A percentile compares a stretch with the other conserved stretches of the same genome.
phyloP scores from a whole-genome alignment of 75 land plant genomes.

The Pinus tabuliformis region DNA sequence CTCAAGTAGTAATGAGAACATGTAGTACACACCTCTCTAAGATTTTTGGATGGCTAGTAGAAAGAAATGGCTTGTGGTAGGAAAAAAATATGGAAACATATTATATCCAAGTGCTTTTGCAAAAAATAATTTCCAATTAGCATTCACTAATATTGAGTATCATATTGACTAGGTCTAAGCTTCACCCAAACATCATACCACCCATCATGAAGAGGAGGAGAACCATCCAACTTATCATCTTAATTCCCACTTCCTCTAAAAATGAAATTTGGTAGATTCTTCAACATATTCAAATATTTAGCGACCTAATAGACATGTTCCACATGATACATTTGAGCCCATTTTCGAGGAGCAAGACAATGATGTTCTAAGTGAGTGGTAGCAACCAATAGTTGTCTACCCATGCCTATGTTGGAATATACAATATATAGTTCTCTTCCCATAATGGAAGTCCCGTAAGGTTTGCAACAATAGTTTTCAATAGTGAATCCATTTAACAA shows the following conservation, averaged over 20 bases:
- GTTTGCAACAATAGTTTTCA: conserved; percentile 44
- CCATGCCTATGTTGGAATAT: conserved; percentile 30
- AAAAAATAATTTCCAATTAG: conserved; percentile 60
- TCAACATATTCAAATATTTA: conserved; percentile 54
- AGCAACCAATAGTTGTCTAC: conserved; percentile 50
- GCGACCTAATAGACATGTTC: conserved; percentile 80
- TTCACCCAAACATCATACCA: conserved; percentile 90
- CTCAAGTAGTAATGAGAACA: too few relatives aligned
- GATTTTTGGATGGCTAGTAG: too few relatives aligned
- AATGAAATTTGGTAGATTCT: conserved; percentile 56
- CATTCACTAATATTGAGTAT: conserved; percentile 80
- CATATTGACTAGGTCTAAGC: conserved; percentile 72
- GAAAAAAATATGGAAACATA: conserved; percentile 41
- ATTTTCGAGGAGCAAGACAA: conserved; percentile 81
- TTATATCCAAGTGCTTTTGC: conserved; percentile 79
- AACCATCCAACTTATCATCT: conserved; percentile 88
- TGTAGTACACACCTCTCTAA: too few relatives aligned
- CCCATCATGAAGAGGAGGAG: conserved; percentile 68
- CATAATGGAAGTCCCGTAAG: conserved; percentile 73
- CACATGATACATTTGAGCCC: conserved; percentile 86
- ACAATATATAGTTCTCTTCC: conserved; percentile 83
- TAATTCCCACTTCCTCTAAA: conserved; percentile 96
- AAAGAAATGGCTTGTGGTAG: too few relatives aligned
- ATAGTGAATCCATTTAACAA: conserved; percentile 67
- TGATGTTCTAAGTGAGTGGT: conserved; percentile 90